Base-by-base conservation (phyloP, 805 yeast species). In the Candida dajiaensis region DNA sequence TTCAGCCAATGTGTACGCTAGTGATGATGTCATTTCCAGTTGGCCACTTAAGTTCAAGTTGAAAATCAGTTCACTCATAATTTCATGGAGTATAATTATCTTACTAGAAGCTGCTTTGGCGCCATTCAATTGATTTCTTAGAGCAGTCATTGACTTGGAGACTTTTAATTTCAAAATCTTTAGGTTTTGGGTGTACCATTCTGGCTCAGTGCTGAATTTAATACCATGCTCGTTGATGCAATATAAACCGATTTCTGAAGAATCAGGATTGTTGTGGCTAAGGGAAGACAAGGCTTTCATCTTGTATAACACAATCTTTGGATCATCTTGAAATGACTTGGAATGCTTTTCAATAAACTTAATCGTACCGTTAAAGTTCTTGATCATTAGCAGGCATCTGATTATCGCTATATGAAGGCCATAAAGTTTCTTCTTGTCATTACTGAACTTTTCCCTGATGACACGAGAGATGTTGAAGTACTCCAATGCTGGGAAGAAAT, bases 401-500 rank as follows among this genome's bases (percentile, higher is more conserved):
- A 53, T 52, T 22, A 43, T 59, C 42, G 47, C 57, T 15, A 40
- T 49, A 41, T 50, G 54, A 21, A 45, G 22, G 4, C 40, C 40
- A 26, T 44, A 49, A n/a, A 41, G 36, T 13, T 38, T 35, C 10
- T 46, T 40, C n/a, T 50, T 44, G 13, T 43, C 39, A 11, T 11
- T 28, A 1, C 16, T 25, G 10, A 25, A 19, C 9, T 39, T 40
- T 25, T 57, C 53, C 29, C 56, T 31, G 8, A 61, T 61, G 5
- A 49, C 48, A 36, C 59, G 57, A 0, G 78, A 71, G 1, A 65
- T 61, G 19, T 61, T 58, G 40, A 74, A 70, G 47, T 67, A 73
- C n/a, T 56, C 50, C 28, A 73, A 59, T 0, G 80, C 72, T 38
- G 69, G 56, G 23, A 57, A 59, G 47, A 70, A 65, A 50, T 73